phyloP scores from a whole-genome alignment of 108 stramenopile genomes.

The Poteriospumella lacustris region DNA sequence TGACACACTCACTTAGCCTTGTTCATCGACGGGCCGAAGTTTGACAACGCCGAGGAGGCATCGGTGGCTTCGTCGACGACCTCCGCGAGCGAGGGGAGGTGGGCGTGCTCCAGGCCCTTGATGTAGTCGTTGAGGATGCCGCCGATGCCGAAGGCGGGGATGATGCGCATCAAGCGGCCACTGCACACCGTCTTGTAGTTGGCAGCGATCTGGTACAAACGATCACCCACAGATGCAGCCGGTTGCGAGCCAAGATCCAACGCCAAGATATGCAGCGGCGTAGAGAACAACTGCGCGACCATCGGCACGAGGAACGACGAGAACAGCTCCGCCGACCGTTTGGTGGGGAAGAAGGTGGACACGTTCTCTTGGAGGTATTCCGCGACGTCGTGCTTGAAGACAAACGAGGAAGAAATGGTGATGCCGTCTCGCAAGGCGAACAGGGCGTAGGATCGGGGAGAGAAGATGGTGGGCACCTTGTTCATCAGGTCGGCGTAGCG shows the following conservation, averaged over 20 bases:
- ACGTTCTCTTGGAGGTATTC: neutral
- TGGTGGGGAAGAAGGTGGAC: neutral
- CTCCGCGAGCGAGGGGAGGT: no score
- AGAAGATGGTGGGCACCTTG: neutral
- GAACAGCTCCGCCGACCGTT: neutral
- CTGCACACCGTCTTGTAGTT: neutral
- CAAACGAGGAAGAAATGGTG: neutral
- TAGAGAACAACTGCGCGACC: conserved; percentile 6
- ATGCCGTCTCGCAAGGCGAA: conserved; percentile 1
- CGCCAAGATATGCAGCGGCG: neutral
- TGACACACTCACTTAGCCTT: no score
- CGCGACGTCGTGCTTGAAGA: neutral
- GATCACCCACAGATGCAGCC: neutral
- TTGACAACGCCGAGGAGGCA: no score
- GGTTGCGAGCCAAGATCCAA: neutral
- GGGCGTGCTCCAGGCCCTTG: no score
- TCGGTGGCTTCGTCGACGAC: no score
- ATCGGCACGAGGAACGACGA: neutral
- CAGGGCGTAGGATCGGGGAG: neutral
- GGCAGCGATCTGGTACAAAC: neutral
- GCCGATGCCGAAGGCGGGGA: conserved; percentile 1
- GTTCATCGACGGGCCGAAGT: no score
- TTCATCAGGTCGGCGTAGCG: neutral
- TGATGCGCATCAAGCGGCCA: neutral
- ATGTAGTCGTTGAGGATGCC: neutral